Base-by-base conservation (phyloP, 1,139 yeast genomes). In the Kluyveromyces sp. region DNA sequence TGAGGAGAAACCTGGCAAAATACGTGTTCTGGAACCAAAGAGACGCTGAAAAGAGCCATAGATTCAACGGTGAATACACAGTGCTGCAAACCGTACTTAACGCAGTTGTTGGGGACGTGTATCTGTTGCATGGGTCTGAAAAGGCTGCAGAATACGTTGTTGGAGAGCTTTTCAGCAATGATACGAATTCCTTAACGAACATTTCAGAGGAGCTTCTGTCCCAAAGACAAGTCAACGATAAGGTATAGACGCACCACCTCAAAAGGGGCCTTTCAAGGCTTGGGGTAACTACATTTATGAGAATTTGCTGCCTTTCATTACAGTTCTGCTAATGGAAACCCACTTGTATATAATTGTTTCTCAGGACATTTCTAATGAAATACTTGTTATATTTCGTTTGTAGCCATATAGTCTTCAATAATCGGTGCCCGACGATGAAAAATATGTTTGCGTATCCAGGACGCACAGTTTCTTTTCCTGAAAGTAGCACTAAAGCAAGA, bases 81-180 rank as follows among this genome's bases (percentile, higher is more conserved):
- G 81, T 86, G 3, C 75, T 75, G 50, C 80, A 92, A 1, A 81
- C 84, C 52, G 76, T 84, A 58, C 64, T 86, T 44, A 75, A 77
- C 55, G 89, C 96, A 6, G 65, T 88, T 46, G 70, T 88, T 29
- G 97, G 96, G 15, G 95, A 94, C 2, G 75, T 89, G 40, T 70
- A 83, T 39, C 67, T 81, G 46, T 72, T 75, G 39, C 81, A 83
- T 54, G 96, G 96, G 8, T 74, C 77, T 54, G 53, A 48, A 2
- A 70, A 63, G 16, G 81, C 86, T 11, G 79, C 75, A 51, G 63
- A 69, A 49, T 82, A 80, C 53, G 73, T 83, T 45, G 63, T 66
- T 37, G 75, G 73, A 44, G 77, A 75, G 33, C 48, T 60, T 28
- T 43, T 58, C 37, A 49, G 53, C 43, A 46, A 47, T 17, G 45